Percentiles rank a stretch among this genome's conserved stretches.
These are phyloP conservation scores for Amylocystis lapponica DNA, from an alignment of 768 basidiomycete genomes.

Conservation along the genomic window DNA sequence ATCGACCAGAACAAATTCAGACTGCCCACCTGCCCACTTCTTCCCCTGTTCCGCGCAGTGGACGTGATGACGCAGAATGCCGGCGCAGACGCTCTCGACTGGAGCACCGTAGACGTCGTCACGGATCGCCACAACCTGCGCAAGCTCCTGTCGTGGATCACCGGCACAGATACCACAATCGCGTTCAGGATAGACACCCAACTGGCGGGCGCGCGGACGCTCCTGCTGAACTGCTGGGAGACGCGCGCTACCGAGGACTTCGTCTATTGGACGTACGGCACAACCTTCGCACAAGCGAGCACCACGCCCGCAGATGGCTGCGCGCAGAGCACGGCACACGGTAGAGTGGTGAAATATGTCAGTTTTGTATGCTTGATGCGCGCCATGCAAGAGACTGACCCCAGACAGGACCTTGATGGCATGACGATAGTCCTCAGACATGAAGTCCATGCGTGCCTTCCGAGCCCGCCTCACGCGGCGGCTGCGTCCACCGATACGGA, in stretches of 20 bases:
- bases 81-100: constrained; percentile 25
- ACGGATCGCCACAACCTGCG: constrained; percentile 63
- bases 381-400: too few species aligned
- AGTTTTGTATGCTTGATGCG: too few species aligned
- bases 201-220: constrained; percentile 49
- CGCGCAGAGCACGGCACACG: constrained; percentile 13
- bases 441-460: constrained; percentile 22
- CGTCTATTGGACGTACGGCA: constrained; percentile 41
- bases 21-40: constrained; percentile 31
- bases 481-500: constrained; percentile 10
- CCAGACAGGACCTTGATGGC: constrained; percentile 15
- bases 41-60: constrained; percentile 58
- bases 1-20: constrained; percentile 55
- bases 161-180: constrained; percentile 20
- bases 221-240: constrained; percentile 60
- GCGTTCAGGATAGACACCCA: constrained; percentile 70
- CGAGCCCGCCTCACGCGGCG: not conserved
- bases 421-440: constrained; percentile 21
- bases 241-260: constrained; percentile 14
- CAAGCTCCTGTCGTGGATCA: constrained; percentile 56
- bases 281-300: constrained; percentile 45
- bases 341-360: constrained; percentile 21
- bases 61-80: constrained; percentile 30
- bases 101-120: constrained; percentile 37
- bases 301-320: constrained; percentile 13